These are phyloP conservation scores for Cyclotella choctawhatcheeana DNA, from an alignment of 108 stramenopile genomes.

Conservation along the genomic window DNA sequence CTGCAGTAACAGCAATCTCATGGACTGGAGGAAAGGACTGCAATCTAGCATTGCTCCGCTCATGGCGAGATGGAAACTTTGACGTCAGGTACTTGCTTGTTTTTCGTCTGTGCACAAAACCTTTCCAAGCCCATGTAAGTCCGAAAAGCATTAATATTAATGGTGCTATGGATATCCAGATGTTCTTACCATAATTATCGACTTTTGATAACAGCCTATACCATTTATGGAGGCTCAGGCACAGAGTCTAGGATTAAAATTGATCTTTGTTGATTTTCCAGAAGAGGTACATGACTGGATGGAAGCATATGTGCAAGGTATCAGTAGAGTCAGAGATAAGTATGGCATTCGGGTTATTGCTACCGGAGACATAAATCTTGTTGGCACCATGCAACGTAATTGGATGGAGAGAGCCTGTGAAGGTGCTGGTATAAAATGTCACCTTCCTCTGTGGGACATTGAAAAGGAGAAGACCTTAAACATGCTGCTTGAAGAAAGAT, in stretches of 20 bases:
- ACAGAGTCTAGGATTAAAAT: conserved; percentile 35
- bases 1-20: conserved; percentile 41
- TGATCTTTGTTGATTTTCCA: conserved; percentile 28
- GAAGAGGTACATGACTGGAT: conserved; percentile 28
- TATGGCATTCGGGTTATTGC: conserved; percentile 40
- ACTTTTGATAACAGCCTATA: no score
- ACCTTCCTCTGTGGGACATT: conserved; percentile 48
- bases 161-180: no score
- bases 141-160: no score
- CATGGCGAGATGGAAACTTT: conserved; percentile 28
- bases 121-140: conserved; percentile 55
- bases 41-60: conserved; percentile 50
- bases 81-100: conserved; percentile 38
- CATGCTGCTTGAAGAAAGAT: conserved; percentile 26
- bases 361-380: conserved; percentile 62
- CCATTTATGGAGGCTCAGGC: conserved; percentile 46
- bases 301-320: conserved; percentile 45
- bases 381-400: conserved; percentile 46
- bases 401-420: conserved; percentile 54
- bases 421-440: conserved; percentile 28
- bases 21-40: conserved; percentile 64
- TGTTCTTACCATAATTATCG: no score
- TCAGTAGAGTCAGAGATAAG: conserved; percentile 28
- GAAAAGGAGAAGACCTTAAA: conserved; percentile 33
- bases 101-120: conserved; percentile 14